Percentiles rank a stretch among this genome's conserved stretches.
Conservation (phyloP, 768 basidiomycete genomes). For the Kwoniella dejecticola region DNA sequence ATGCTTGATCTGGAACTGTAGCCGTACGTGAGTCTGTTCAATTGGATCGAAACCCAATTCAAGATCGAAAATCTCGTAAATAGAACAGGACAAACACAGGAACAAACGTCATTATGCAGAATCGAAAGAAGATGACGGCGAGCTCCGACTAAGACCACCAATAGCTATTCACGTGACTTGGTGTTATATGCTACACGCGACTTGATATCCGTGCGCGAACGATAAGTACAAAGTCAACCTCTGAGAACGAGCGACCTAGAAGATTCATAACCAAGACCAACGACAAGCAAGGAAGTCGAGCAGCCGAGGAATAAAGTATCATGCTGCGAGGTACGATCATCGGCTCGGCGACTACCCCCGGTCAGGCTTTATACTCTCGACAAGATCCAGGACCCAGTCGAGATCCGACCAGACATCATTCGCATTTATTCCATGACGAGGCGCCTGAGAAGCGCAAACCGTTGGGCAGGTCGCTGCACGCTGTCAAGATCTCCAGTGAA, state of each 20-base stretch:
- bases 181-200: too few relatives aligned
- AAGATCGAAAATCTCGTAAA: neutral
- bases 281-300: too few relatives aligned
- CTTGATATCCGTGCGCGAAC: too few relatives aligned
- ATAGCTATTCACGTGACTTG: too few relatives aligned
- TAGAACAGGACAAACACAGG: neutral
- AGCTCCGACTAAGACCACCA: neutral
- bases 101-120: neutral
- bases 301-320: too few relatives aligned
- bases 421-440: neutral
- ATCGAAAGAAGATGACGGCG: neutral
- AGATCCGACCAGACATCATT: neutral
- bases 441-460: neutral
- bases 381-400: constrained; percentile 16
- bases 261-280: too few relatives aligned
- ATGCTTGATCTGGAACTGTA: too few relatives aligned
- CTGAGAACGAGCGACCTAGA: too few relatives aligned
- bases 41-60: too few relatives aligned
- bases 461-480: neutral
- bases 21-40: too few relatives aligned
- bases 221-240: too few relatives aligned
- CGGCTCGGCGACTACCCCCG: constrained; percentile 22
- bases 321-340: constrained; percentile 18
- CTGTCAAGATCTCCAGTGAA: constrained; percentile 2
- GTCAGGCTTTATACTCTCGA: constrained; percentile 10